phyloP scores from a whole-genome alignment of 2,329 filamentous ascomycete genomes.

The Aspergillus eucalypticola region DNA sequence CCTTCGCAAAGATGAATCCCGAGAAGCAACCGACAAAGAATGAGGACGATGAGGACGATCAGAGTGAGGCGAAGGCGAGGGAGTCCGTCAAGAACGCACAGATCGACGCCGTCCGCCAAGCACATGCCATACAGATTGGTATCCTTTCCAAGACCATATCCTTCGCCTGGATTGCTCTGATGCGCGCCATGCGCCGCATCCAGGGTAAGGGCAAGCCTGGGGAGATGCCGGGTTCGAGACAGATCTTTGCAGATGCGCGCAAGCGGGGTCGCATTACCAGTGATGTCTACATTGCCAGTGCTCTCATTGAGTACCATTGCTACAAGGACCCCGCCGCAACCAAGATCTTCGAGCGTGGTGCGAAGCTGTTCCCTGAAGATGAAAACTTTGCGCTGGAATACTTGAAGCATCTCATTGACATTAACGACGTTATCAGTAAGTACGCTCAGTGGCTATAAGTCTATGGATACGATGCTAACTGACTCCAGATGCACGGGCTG shows the following conservation, averaged over 20 bases:
- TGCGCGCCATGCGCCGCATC: conserved; percentile 89
- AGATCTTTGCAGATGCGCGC: conserved; percentile 86
- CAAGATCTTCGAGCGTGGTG: conserved; percentile 93
- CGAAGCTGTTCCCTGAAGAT: conserved; percentile 90
- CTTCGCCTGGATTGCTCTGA: conserved; percentile 91
- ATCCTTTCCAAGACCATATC: conserved; percentile 83
- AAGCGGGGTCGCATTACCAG: conserved; percentile 85
- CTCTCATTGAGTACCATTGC: conserved; percentile 89
- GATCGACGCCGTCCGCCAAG: conserved; percentile 61
- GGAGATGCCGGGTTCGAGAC: conserved; percentile 71
- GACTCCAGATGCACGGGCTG: conserved; percentile 79
- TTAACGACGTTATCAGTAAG: conserved; percentile 91
- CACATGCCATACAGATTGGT: conserved; percentile 70
- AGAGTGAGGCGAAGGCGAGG: conserved; percentile 49
- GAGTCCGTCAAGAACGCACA: conserved; percentile 57
- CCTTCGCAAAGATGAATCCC: conserved; percentile 48
- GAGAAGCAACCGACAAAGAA: conserved; percentile 42
- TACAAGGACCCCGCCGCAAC: conserved; percentile 91
- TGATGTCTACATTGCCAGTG: conserved; percentile 92
- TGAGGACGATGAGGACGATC: conserved; percentile 58
- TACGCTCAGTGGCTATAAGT: conserved; percentile 18
- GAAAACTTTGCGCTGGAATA: conserved; percentile 94
- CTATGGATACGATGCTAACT: conserved; percentile 15
- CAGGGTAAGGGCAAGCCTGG: conserved; percentile 79
- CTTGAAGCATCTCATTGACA: conserved; percentile 87